Percentiles rank a stretch among this genome's conserved stretches.
These are phyloP conservation scores for Marasmius fiardii DNA, from an alignment of 1,284 basidiomycete genomes.

Conservation along the genomic window DNA sequence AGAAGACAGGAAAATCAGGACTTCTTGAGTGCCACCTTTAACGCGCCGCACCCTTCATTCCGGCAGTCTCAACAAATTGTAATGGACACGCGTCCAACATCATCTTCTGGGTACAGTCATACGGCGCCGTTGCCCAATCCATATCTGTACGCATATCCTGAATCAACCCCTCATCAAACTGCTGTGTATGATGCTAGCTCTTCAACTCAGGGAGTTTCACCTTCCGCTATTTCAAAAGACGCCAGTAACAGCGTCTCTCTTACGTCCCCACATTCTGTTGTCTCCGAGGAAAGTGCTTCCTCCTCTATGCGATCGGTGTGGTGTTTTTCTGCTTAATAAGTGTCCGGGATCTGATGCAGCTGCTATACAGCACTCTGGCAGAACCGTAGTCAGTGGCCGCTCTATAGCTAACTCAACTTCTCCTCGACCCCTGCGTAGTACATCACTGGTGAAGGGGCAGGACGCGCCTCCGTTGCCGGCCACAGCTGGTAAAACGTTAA, in stretches of 20 bases:
- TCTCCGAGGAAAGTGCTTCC: no score
- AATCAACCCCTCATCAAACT: no score
- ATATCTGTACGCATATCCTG: no score
- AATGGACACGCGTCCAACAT: not conserved
- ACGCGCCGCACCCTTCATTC: no score
- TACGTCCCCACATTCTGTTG: no score
- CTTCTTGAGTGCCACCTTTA: not conserved
- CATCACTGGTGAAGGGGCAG: not conserved
- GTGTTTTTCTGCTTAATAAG: no score
- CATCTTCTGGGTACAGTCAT: not conserved
- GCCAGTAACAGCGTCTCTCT: no score
- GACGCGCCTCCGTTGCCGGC: conserved; percentile 4
- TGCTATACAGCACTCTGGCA: not conserved
- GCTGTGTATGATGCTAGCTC: no score
- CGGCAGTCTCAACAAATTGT: not conserved
- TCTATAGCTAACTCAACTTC: conserved; percentile 10
- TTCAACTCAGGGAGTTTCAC: no score
- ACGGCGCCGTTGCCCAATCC: not conserved
- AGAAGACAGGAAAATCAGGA: not conserved
- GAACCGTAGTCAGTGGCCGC: no score
- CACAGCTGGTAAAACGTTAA: conserved; percentile 9
- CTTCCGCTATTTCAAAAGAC: no score
- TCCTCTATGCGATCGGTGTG: no score
- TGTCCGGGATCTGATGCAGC: not conserved
- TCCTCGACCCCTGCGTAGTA: conserved; percentile 4